Evolutionary conservation across 345 rosid genomes (phyloP).

Genomic region (Syzygium jambos): DNA sequence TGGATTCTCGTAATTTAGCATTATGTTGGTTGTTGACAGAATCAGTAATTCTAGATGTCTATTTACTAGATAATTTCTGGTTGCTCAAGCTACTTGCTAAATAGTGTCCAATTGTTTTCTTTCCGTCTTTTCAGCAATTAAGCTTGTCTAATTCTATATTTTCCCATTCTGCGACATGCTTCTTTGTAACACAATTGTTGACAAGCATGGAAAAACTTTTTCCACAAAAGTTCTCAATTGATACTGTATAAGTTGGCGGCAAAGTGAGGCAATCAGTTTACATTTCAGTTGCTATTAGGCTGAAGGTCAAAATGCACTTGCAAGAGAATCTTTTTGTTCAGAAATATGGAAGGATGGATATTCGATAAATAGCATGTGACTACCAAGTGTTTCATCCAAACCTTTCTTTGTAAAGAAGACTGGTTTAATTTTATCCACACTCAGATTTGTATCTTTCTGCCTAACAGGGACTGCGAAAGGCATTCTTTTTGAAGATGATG

Average conservation of each 20-base stretch:
- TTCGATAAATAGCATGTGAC: background rate
- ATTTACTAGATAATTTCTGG: background rate
- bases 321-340: background rate
- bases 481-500: conserved; percentile 73
- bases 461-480: conserved; percentile 65
- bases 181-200: background rate
- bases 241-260: background rate
- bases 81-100: background rate
- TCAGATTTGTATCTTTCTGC: background rate
- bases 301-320: background rate
- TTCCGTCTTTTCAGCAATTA: background rate
- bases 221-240: background rate
- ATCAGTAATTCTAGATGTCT: background rate
- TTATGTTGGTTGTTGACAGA: background rate
- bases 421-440: background rate
- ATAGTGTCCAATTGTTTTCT: background rate
- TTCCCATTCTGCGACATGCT: background rate
- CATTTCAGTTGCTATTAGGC: background rate
- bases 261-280: background rate
- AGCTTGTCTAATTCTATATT: background rate
- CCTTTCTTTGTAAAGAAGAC: background rate
- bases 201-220: background rate
- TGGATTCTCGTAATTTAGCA: background rate
- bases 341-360: background rate
- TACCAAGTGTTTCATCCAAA: background rate